Conservation (phyloP, 1,284 basidiomycete species). For the Leccinum fallax region DNA sequence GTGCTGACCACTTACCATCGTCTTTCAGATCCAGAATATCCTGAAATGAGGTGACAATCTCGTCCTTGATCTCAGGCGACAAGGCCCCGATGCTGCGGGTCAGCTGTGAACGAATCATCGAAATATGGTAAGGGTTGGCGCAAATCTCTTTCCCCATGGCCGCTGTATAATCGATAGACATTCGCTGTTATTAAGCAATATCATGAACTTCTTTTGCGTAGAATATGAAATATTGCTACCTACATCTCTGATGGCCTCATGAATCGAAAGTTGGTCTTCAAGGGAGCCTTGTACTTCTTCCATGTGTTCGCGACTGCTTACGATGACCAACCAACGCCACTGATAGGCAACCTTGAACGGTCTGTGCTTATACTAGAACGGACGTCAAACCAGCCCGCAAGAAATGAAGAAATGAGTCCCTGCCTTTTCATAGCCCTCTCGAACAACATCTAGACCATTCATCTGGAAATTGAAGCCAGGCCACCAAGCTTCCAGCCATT, state of each 20-base stretch:
- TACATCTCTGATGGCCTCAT: slow-evolving; percentile 38
- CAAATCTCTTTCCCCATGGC: slow-evolving; percentile 28
- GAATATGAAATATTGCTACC: background rate
- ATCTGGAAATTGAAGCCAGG: slow-evolving; percentile 11
- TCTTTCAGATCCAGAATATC: slow-evolving; percentile 22
- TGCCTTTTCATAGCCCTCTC: slow-evolving; percentile 28
- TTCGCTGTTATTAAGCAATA: slow-evolving; percentile 9
- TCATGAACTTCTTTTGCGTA: background rate
- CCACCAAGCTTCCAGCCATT: slow-evolving; percentile 19
- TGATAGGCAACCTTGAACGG: slow-evolving; percentile 46
- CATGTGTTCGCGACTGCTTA: slow-evolving; percentile 39
- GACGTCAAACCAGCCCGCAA: background rate
- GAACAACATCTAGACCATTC: slow-evolving; percentile 13
- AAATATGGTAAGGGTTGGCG: slow-evolving; percentile 31
- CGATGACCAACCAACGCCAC: slow-evolving; percentile 44
- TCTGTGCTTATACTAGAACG: slow-evolving; percentile 35
- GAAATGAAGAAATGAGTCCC: background rate
- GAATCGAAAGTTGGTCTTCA: slow-evolving; percentile 42
- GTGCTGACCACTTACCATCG: slow-evolving; percentile 13
- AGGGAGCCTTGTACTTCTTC: slow-evolving; percentile 45
- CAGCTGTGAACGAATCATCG: slow-evolving; percentile 31
- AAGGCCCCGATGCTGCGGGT: slow-evolving; percentile 33
- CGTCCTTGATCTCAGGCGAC: slow-evolving; percentile 36
- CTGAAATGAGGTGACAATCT: slow-evolving; percentile 33
- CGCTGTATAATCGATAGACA: slow-evolving; percentile 28